Percentiles rank a stretch among this genome's conserved stretches.
Conservation (phyloP, 129 eudicot species). For the Pittosporum tobira region DNA sequence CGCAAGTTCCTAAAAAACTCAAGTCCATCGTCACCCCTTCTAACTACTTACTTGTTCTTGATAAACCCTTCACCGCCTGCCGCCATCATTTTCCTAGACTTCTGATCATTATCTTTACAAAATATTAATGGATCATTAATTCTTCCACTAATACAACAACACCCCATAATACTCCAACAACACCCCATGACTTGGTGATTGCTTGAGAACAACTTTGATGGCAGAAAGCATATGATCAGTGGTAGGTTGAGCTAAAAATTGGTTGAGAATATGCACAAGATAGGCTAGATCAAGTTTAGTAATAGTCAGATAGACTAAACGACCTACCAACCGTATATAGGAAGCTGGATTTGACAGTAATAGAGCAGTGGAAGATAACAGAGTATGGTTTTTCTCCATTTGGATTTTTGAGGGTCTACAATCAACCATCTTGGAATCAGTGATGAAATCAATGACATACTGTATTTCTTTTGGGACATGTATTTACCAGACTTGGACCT, state of each 20-base stretch:
- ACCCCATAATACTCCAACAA: too few species aligned
- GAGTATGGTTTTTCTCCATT: too few species aligned
- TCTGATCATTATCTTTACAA: too few species aligned
- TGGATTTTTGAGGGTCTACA: neutral
- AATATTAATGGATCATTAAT: too few species aligned
- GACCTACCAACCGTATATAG: conserved; percentile 1
- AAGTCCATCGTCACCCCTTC: too few species aligned
- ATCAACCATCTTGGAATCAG: neutral
- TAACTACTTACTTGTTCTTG: too few species aligned
- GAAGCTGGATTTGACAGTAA: neutral
- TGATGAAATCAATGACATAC: neutral
- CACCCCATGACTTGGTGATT: too few species aligned
- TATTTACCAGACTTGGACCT: neutral
- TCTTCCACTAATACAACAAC: too few species aligned
- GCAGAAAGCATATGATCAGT: neutral
- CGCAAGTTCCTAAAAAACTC: too few species aligned
- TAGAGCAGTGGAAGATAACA: neutral
- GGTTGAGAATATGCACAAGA: neutral
- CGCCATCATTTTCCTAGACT: too few species aligned
- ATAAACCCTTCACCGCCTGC: too few species aligned
- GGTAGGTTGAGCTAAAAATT: neutral
- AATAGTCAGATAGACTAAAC: neutral
- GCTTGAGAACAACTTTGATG: neutral
- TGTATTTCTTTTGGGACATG: neutral
- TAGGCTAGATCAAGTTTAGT: neutral